Conservation (phyloP, 768 basidiomycete species). For the Rhodocollybia butyracea region DNA sequence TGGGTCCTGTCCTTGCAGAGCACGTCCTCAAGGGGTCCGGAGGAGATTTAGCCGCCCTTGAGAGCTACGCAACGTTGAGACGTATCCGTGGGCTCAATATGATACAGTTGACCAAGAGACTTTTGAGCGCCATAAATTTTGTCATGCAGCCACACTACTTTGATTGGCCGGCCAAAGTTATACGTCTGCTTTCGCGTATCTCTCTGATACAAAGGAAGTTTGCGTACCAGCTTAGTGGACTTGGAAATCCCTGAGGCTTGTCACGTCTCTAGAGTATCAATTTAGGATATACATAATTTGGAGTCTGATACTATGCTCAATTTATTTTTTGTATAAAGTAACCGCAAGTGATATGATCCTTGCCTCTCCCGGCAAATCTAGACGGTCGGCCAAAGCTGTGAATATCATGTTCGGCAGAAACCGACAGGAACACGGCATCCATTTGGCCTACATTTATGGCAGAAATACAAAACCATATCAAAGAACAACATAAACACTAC, state of each 20-base stretch:
- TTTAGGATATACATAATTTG: no score
- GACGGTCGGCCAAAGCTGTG: no score
- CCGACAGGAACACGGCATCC: no score
- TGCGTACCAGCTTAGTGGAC: background rate
- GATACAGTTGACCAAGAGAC: background rate
- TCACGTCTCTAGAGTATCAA: no score
- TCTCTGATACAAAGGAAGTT: background rate
- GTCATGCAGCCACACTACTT: background rate
- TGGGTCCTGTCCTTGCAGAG: conserved; percentile 40
- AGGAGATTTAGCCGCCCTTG: background rate
- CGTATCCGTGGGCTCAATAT: background rate
- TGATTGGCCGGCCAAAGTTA: background rate
- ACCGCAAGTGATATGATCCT: no score
- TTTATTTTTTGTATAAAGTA: no score
- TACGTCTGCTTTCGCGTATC: background rate
- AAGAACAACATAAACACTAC: no score
- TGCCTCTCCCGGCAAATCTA: no score
- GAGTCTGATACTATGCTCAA: no score
- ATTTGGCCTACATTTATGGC: no score
- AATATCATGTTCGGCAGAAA: no score
- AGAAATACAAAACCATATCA: no score
- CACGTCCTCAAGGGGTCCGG: background rate
- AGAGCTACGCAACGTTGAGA: background rate
- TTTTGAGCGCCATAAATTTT: background rate
- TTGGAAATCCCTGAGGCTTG: background rate